Base-by-base conservation (phyloP, 1,139 yeast species). In the Groenewaldozyma sp. region DNA sequence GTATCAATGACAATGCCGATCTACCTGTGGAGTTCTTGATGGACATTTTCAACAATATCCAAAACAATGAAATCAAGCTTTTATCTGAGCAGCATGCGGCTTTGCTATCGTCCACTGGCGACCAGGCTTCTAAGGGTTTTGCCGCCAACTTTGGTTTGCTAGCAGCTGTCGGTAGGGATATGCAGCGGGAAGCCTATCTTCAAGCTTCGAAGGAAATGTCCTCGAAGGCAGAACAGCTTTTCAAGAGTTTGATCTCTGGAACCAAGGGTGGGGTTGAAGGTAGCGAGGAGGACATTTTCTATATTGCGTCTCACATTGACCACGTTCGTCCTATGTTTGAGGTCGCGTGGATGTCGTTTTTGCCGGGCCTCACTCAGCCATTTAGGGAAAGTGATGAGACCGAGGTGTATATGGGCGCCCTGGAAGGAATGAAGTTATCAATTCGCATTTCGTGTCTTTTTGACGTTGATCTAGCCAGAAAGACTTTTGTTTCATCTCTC, bases 81-180 rank as follows among this genome's bases (percentile, higher is more conserved):
- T 80, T 82, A 46, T 83, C 95, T 29, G 98, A 93, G 58, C 98
- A 91, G 55, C 95, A 87, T 52, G 91, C 94, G 18, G 95, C 95
- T 0, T 67, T 87, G 47, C 63, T 88, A 41, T 72, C 91, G 2
- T 86, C 83, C 19, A 82, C 65, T 27, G 63, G 70, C 24, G 60
- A 62, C 6, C 64, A 63, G 33, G 68, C 67, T 38, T 57, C 55
- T 34, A 52, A 57, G 27, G 59, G 61, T 14, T 54, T 63, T 35
- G 67, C 62, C 13, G 64, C 78, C 3, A 68, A 73, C 2, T 65
- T 75, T 41, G 79, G 83, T 3, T 71, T 83, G 37, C 36, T 62
- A 27, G 59, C 63, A 3, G 56, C 62, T 11, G 81, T 87, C 36
- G 79, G 82, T 22, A 71, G 87, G 46, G 94, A 83, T 57, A 60